phyloP scores from a whole-genome alignment of 192 early-diverging fungal species.

The Backusella tarrabulga region DNA sequence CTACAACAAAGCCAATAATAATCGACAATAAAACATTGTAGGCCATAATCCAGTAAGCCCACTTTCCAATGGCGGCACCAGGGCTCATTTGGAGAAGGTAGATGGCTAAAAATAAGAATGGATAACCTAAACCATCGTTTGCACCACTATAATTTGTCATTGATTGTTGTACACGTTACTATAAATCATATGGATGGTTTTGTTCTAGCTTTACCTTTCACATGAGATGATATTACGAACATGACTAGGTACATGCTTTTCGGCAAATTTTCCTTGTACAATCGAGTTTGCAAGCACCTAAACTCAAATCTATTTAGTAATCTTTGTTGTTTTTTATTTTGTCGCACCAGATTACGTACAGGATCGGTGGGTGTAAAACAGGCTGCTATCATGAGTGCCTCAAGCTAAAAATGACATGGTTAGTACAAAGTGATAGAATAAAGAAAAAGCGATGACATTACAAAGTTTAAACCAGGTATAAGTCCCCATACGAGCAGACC shows the following conservation, averaged over 20 bases:
- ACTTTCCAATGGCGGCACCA: constrained; percentile 67
- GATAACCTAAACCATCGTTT: constrained; percentile 86
- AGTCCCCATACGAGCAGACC: constrained; percentile 59
- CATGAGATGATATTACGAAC: constrained; percentile 68
- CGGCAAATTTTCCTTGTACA: constrained; percentile 88
- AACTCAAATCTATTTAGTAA: neutral
- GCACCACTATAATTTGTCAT: constrained; percentile 50
- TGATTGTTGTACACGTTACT: neutral
- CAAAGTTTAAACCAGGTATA: constrained; percentile 48
- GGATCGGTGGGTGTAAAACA: constrained; percentile 93
- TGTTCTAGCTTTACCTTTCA: constrained; percentile 46
- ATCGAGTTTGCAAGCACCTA: constrained; percentile 82
- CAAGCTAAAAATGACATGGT: constrained; percentile 40
- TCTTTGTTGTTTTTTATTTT: neutral
- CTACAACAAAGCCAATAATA: constrained; percentile 69
- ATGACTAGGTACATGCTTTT: constrained; percentile 71
- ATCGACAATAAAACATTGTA: constrained; percentile 77
- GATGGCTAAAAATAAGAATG: constrained; percentile 75
- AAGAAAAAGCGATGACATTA: constrained; percentile 33
- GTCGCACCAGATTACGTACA: constrained; percentile 42
- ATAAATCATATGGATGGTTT: neutral
- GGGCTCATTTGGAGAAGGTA: constrained; percentile 58
- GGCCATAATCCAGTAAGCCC: constrained; percentile 64
- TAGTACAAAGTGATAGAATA: neutral
- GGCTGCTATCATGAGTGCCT: constrained; percentile 75